Percentiles rank a stretch among this genome's conserved stretches.
phyloP scores from a whole-genome alignment of 2,329 filamentous ascomycete genomes.

The Byssothecium circinans region DNA sequence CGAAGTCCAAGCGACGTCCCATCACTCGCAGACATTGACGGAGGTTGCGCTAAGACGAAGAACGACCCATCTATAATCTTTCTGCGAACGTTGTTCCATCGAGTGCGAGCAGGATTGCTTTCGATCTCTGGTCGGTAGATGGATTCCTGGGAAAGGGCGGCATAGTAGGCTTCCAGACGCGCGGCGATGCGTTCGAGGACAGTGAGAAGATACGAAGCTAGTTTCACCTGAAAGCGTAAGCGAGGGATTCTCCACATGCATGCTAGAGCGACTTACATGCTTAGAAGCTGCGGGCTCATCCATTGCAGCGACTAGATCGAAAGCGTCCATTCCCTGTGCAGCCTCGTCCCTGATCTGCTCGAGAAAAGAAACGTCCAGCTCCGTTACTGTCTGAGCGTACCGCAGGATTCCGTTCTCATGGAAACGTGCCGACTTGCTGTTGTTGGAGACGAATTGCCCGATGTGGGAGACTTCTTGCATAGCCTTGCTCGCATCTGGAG shows the following conservation, averaged over 20 bases:
- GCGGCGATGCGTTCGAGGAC: constrained; percentile 57
- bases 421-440: constrained; percentile 28
- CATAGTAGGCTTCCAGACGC: constrained; percentile 55
- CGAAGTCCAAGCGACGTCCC: constrained; percentile 5
- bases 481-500: constrained; percentile 48
- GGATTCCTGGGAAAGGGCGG: constrained; percentile 52
- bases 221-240: constrained; percentile 31
- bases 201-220: constrained; percentile 51
- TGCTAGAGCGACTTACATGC: constrained; percentile 7
- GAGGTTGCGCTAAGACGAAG: constrained; percentile 49
- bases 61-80: constrained; percentile 56
- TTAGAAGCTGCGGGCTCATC: constrained; percentile 19
- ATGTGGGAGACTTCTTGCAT: constrained; percentile 55
- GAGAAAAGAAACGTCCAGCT: constrained; percentile 20
- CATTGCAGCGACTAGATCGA: constrained; percentile 18
- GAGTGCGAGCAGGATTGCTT: constrained; percentile 54
- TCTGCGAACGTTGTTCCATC: constrained; percentile 55
- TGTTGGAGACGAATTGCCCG: constrained; percentile 55
- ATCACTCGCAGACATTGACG: constrained; percentile 8
- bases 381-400: constrained; percentile 20
- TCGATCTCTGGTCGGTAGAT: constrained; percentile 57
- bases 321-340: constrained; percentile 23
- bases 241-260: too few species aligned
- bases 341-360: constrained; percentile 24
- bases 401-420: constrained; percentile 24